Conservation (phyloP, 352 stramenopile species). For the Phytophthora hibernalis region DNA sequence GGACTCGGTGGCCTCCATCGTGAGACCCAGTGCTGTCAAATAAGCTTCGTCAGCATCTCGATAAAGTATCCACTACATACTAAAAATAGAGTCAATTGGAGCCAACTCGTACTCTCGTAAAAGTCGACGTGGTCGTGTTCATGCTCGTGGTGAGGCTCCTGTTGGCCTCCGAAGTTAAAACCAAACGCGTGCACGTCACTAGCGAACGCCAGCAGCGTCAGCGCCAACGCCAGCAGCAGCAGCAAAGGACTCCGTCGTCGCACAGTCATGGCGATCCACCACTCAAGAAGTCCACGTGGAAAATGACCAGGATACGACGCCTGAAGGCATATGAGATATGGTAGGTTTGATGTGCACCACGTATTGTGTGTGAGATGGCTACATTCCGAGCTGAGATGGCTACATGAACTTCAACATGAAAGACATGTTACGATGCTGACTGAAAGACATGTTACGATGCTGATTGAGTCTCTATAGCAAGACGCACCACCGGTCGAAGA, state of each 20-base stretch:
- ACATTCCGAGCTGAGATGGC: slow-evolving; percentile 1
- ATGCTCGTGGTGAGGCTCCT: slow-evolving; percentile 60
- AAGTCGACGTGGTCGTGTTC: slow-evolving; percentile 75
- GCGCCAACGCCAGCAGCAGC: slow-evolving; percentile 33
- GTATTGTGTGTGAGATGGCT: not conserved
- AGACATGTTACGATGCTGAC: not conserved
- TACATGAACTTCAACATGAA: slow-evolving; percentile 7
- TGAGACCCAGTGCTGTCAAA: slow-evolving; percentile 66
- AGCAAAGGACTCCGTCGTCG: slow-evolving; percentile 38
- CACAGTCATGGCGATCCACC: slow-evolving; percentile 29
- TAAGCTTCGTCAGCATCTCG: slow-evolving; percentile 2
- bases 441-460: not conserved
- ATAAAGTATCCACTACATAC: slow-evolving; percentile 3
- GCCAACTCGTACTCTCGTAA: slow-evolving; percentile 60
- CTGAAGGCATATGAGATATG: slow-evolving; percentile 9
- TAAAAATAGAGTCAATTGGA: not conserved
- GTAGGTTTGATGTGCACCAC: slow-evolving; percentile 5
- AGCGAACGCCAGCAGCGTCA: slow-evolving; percentile 42
- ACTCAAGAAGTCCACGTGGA: slow-evolving; percentile 37
- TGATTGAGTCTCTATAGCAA: slow-evolving; percentile 48
- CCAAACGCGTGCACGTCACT: slow-evolving; percentile 46
- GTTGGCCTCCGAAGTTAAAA: slow-evolving; percentile 59
- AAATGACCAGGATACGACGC: slow-evolving; percentile 21
- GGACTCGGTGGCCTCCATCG: slow-evolving; percentile 83
- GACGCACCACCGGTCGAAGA: slow-evolving; percentile 79